A percentile compares a stretch with the other conserved stretches of the same genome.
Conservation (phyloP, 495 filamentous ascomycete species). For the Chaetomidium leptoderma region DNA sequence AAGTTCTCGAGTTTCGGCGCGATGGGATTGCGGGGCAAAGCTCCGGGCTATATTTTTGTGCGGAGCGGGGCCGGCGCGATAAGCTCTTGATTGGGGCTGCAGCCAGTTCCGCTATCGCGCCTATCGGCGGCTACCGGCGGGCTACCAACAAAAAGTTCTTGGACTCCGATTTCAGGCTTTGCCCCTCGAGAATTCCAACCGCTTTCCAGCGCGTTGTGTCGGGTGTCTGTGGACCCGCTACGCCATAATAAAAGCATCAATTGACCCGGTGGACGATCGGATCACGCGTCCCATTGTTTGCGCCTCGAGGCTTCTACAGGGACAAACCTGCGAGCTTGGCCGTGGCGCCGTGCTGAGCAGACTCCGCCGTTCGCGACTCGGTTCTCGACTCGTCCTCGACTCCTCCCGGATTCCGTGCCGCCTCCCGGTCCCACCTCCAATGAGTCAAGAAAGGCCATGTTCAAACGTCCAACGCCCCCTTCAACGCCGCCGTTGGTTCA, state of each 20-base stretch:
- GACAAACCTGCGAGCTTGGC: slow-evolving; percentile 1
- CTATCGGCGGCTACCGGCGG: slow-evolving; percentile 30
- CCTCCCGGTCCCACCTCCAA: neutral
- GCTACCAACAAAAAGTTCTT: slow-evolving; percentile 24
- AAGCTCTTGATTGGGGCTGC: slow-evolving; percentile 18
- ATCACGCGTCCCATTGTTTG: slow-evolving; percentile 2
- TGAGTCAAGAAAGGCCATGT: slow-evolving; percentile 11
- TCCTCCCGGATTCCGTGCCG: neutral
- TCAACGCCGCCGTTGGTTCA: too few relatives aligned
- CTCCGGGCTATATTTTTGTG: neutral
- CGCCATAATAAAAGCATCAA: slow-evolving; percentile 11
- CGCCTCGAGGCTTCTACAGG: neutral
- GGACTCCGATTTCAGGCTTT: slow-evolving; percentile 12
- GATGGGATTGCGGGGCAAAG: neutral
- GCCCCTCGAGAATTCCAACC: neutral
- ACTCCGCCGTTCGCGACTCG: slow-evolving; percentile 20
- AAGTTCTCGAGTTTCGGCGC: neutral
- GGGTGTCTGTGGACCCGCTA: slow-evolving; percentile 9
- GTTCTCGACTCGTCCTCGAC: too few relatives aligned
- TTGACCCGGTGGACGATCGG: slow-evolving; percentile 1
- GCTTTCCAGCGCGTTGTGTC: slow-evolving; percentile 22
- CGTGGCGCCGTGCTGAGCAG: neutral
- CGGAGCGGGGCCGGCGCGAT: slow-evolving; percentile 8
- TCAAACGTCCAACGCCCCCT: neutral
- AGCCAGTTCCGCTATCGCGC: slow-evolving; percentile 13